Base-by-base conservation (phyloP, 345 rosid species). In the Pelargonium nanum region DNA sequence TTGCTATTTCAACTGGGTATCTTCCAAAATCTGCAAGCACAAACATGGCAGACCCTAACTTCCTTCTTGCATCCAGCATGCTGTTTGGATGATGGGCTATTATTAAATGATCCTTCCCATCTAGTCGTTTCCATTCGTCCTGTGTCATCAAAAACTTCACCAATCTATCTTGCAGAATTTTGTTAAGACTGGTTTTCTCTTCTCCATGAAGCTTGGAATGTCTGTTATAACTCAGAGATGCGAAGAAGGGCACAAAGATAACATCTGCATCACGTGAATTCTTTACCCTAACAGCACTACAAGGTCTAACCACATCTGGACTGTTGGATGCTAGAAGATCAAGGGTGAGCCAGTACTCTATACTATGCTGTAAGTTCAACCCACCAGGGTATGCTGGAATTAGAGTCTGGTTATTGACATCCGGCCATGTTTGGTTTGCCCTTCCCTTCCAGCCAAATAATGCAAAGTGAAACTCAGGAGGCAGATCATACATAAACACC, bases 1-100 rank as follows among this genome's bases (percentile, higher is more conserved):
- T 92, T 59, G 98, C 96, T 56, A 84, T 69, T 48, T 75, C 83
- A 5, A 67, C 65, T 8, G 91, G 76, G 67, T 92, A 92, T 64
- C 97, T 85, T 17, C 98, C 95, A 24, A 92, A 92, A 87, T 92
- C 98, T 6, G 96, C 89, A 34, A 92, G 91, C 75, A 89, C 79
- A 77, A 89, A 89, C 81, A 84, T 92, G 25, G 97, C 89, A 19
- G 88, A 82, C 19, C 93, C 91, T 68, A 92, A 65, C 20, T 68
- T 59, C 70, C 72, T 68, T 69, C 89, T 81, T 22, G 75, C 93
- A 62, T 81, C 74, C 52, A 83, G 67, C 79, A 83, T 73, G 75
- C 96, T 86, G 50, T 88, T 88, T 1, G 98, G 98, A 81, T 92
- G 98, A 57, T 92, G 98, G 24, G 93, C 87, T 44, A 86, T 34